A percentile compares a stretch with the other conserved stretches of the same genome.
These are phyloP conservation scores for Furcasterigmium furcatum DNA, from an alignment of 2,329 filamentous ascomycete species.

Conservation along the genomic window DNA sequence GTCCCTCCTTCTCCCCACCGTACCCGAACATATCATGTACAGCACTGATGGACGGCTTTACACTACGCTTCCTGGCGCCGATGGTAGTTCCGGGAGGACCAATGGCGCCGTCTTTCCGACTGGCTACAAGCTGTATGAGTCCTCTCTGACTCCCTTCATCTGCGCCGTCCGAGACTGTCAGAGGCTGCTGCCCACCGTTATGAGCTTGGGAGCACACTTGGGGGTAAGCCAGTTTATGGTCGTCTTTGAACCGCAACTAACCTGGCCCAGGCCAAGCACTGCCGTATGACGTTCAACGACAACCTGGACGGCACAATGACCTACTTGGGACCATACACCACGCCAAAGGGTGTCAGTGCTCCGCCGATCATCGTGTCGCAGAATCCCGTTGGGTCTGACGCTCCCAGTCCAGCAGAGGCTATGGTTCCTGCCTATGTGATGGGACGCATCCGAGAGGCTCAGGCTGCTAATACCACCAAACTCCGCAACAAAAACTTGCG, in stretches of 20 bases:
- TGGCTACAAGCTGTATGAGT: conserved; percentile 21
- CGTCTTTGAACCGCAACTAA: neutral
- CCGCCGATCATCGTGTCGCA: conserved; percentile 19
- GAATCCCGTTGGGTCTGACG: conserved; percentile 12
- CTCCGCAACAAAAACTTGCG: neutral
- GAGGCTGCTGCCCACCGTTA: conserved; percentile 16
- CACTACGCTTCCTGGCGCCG: neutral
- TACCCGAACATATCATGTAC: neutral
- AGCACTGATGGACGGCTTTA: conserved; percentile 4
- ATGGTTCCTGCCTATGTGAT: neutral
- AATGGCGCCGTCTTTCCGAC: conserved; percentile 28
- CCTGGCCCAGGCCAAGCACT: conserved; percentile 13
- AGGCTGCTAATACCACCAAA: neutral
- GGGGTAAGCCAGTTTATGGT: conserved; percentile 4
- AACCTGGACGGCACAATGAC: conserved; percentile 37
- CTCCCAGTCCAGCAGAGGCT: conserved; percentile 14
- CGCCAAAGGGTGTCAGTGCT: neutral
- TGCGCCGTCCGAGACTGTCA: conserved; percentile 35
- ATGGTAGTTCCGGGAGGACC: neutral
- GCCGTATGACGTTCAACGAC: conserved; percentile 27
- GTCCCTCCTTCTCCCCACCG: no score
- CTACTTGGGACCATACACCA: conserved; percentile 14
- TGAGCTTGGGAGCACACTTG: conserved; percentile 17
- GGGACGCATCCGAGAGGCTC: neutral
- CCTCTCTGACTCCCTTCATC: conserved; percentile 20